Conservation (phyloP, 805 yeast species). For the Saturnispora hagleri region DNA sequence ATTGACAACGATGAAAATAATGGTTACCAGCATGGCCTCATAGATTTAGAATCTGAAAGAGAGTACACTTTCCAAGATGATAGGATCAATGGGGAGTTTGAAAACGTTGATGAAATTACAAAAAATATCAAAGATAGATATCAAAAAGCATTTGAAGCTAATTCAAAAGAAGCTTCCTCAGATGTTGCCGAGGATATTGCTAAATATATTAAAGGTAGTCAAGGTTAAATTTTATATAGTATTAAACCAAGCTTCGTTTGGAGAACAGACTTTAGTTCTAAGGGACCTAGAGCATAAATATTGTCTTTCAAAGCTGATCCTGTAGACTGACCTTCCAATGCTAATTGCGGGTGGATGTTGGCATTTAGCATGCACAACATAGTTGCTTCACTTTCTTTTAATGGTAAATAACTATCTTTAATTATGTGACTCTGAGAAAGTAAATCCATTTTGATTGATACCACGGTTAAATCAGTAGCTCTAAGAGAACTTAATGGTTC, state of each 20-base stretch:
- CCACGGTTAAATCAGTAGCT: neutral
- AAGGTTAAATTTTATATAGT: slow-evolving; percentile 5
- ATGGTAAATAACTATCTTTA: neutral
- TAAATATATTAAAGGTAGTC: slow-evolving; percentile 38
- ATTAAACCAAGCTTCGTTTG: neutral
- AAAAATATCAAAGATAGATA: slow-evolving; percentile 55
- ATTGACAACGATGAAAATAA: slow-evolving; percentile 39
- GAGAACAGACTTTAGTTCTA: neutral
- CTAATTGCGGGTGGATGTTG: neutral
- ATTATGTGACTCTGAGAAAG: neutral
- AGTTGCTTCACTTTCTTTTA: neutral
- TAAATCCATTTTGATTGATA: slow-evolving; percentile 1
- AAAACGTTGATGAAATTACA: slow-evolving; percentile 41
- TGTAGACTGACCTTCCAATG: neutral
- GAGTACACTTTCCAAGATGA: slow-evolving; percentile 64
- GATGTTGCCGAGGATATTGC: slow-evolving; percentile 68
- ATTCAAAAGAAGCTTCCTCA: slow-evolving; percentile 52
- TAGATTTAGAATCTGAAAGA: slow-evolving; percentile 41
- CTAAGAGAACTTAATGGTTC: neutral
- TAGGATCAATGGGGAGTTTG: slow-evolving; percentile 46
- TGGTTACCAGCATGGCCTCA: slow-evolving; percentile 34
- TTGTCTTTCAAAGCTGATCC: neutral
- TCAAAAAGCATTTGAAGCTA: slow-evolving; percentile 58
- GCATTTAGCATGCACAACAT: slow-evolving; percentile 1
- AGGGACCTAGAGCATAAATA: slow-evolving; percentile 3